Evolutionary conservation across 257 asterid species (phyloP).

Genomic region (Datura wrightii): DNA sequence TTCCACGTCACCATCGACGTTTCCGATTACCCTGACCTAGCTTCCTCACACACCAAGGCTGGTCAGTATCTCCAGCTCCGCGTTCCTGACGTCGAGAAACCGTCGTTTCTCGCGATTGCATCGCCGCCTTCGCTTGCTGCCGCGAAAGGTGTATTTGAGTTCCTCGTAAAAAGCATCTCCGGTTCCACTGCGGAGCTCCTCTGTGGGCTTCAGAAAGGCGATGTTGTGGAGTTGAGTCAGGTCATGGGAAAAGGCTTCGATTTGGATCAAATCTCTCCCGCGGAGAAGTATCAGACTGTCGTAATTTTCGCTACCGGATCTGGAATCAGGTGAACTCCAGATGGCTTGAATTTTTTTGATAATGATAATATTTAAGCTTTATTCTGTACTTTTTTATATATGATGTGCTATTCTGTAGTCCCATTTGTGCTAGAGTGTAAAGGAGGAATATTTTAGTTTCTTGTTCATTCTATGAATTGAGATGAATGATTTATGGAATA

Average conservation of each 20-base stretch:
- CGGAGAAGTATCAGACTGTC: slow-evolving; percentile 66
- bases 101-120: slow-evolving; percentile 73
- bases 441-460: not conserved
- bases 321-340: slow-evolving; percentile 72
- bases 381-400: not conserved
- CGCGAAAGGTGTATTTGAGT: slow-evolving; percentile 70
- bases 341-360: slow-evolving; percentile 14
- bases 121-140: slow-evolving; percentile 83
- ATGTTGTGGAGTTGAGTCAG: slow-evolving; percentile 73
- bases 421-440: not conserved
- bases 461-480: not conserved
- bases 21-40: slow-evolving; percentile 72
- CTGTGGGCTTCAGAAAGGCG: slow-evolving; percentile 71
- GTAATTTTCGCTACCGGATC: slow-evolving; percentile 95
- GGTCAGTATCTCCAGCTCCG: slow-evolving; percentile 89
- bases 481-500: not conserved
- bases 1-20: slow-evolving; percentile 79
- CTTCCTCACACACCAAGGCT: slow-evolving; percentile 63
- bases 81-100: slow-evolving; percentile 55
- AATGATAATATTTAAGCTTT: not conserved
- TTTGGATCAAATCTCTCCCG: slow-evolving; percentile 70
- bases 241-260: slow-evolving; percentile 83
- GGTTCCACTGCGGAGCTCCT: slow-evolving; percentile 91
- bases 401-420: not conserved
- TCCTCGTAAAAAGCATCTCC: slow-evolving; percentile 66